Evolutionary conservation across 176 grass and related monocot species (phyloP), one percentile per base, ranked within the genome.

Genomic region (Puya raimondii): DNA sequence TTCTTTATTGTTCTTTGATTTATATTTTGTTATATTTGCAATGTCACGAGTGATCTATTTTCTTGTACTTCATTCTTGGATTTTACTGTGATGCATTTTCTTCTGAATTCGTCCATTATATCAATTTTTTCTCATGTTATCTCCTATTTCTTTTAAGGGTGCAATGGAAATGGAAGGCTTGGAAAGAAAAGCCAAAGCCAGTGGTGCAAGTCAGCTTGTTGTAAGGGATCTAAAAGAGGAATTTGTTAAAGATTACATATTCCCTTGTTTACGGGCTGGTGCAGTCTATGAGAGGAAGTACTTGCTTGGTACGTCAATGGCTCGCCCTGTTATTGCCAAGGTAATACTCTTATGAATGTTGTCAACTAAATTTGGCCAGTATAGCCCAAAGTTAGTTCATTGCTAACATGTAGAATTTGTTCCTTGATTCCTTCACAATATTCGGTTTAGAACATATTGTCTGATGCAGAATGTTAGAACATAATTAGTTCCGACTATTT

Each of bases 281-380:
- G 89, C 94, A 65, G 79, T 99, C 64, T 99, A 99, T 79, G 94
- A 99, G 90, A 90, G 89, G 50, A 99, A 99, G 73, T 99, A 99
- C 82, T 81, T 99, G 22, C 86, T 99, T 71, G 94, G 90, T 61
- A 99, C 94, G 69, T 99, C 94, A 26, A 93, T 99, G 89, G 94
- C 94, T 78, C 83, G 94, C 50, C 94, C 89, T 78, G 84, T 93
- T 85, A 99, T 93, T 80, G 94, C 94, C 29, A 93, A 99, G 94
- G 94, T 99, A 50, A 72, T 72, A 26, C 50, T 69, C 23, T 23
- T 65, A 79, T 2, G 14, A 42, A 48, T 68, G 33, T 4, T 42
- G 33, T 42, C 33, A 8, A 42, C 33, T 42, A 42, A 42, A 42
- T 0, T 42, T 42, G 33, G 33, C 33, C 33, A 42, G 33, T 8